Evolutionary conservation across 108 stramenopile genomes (phyloP).

Genomic region (Nannochloropsis gaditana): DNA sequence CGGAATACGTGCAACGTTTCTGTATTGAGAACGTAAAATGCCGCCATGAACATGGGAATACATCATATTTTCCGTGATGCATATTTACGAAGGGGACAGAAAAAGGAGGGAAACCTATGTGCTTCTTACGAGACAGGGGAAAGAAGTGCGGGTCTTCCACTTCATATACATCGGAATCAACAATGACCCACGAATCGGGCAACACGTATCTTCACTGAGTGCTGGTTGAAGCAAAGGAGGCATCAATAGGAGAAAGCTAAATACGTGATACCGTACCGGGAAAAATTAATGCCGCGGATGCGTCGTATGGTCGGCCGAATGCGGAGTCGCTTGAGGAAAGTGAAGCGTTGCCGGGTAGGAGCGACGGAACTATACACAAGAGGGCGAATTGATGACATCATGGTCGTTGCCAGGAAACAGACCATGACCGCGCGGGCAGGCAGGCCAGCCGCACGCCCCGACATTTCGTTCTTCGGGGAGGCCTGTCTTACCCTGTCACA

Average conservation of each 20-base stretch:
- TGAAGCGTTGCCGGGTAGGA: neutral
- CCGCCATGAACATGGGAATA: no score
- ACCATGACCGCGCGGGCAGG: neutral
- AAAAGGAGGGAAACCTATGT: neutral
- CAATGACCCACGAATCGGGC: no score
- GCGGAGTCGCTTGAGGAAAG: neutral
- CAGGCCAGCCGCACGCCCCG: neutral
- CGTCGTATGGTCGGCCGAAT: slow-evolving; percentile 3
- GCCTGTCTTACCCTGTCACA: no score
- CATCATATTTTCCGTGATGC: no score
- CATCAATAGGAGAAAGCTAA: no score
- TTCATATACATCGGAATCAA: no score
- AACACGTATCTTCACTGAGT: no score
- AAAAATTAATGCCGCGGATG: slow-evolving; percentile 13
- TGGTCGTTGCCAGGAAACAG: neutral
- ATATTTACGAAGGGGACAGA: neutral
- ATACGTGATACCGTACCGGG: neutral
- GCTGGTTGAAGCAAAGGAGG: no score
- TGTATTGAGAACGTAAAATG: neutral
- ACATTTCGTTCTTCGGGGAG: neutral
- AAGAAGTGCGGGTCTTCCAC: no score
- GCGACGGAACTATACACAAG: neutral
- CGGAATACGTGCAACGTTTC: neutral
- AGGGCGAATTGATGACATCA: neutral
- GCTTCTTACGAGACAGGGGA: neutral